phyloP scores from a whole-genome alignment of 2,329 filamentous ascomycete genomes.

The Xylogone sp. region DNA sequence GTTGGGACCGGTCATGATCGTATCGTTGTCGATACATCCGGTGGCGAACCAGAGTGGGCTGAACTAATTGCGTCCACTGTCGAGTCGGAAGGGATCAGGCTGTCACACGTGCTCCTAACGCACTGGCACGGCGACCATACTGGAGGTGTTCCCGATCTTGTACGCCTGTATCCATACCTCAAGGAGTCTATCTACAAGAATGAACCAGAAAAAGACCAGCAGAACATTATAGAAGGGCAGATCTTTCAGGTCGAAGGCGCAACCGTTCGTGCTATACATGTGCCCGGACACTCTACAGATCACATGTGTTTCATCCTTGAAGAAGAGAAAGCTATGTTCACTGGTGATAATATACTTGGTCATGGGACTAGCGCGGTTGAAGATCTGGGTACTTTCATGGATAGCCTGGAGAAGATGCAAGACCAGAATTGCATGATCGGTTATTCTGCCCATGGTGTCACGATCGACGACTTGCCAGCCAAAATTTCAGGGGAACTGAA shows the following conservation, averaged over 20 bases:
- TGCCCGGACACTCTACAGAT: slow-evolving; percentile 71
- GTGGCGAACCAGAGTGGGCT: no score
- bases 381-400: slow-evolving; percentile 63
- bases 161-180: slow-evolving; percentile 55
- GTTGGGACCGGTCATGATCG: slow-evolving; percentile 68
- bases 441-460: slow-evolving; percentile 39
- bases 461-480: slow-evolving; percentile 23
- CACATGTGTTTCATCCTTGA: slow-evolving; percentile 73
- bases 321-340: slow-evolving; percentile 77
- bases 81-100: no score
- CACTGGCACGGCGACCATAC: slow-evolving; percentile 89
- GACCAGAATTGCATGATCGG: slow-evolving; percentile 30
- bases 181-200: slow-evolving; percentile 58
- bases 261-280: slow-evolving; percentile 60
- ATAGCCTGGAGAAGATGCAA: slow-evolving; percentile 49
- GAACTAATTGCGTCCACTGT: no score
- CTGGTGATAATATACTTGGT: slow-evolving; percentile 79
- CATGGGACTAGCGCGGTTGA: slow-evolving; percentile 82
- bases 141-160: slow-evolving; percentile 67
- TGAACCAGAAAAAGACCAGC: slow-evolving; percentile 46
- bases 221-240: slow-evolving; percentile 48
- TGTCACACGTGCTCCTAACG: slow-evolving; percentile 54
- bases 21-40: slow-evolving; percentile 85
- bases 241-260: slow-evolving; percentile 53
- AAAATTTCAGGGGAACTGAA: slow-evolving; percentile 35